Evolutionary conservation across 2,329 filamentous ascomycete species (phyloP).

Genomic region (Penicillium concentricum): DNA sequence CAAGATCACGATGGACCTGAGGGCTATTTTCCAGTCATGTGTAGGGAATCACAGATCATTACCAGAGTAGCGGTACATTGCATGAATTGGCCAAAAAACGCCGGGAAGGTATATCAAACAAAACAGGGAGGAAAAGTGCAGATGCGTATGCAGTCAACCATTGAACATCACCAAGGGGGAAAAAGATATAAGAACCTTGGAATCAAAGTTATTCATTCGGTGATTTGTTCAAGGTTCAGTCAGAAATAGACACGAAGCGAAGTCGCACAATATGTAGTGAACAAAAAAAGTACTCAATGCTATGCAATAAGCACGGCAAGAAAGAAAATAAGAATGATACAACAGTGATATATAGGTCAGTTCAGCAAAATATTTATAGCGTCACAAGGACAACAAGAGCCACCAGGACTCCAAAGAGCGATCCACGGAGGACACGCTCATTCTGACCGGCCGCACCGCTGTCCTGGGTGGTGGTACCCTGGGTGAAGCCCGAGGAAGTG

Average conservation of each 20-base stretch:
- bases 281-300: conserved; percentile 25
- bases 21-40: conserved; percentile 9
- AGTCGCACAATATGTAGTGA: conserved; percentile 3
- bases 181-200: conserved; percentile 1
- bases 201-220: conserved; percentile 15
- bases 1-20: not conserved
- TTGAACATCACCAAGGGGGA: not conserved
- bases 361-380: conserved; percentile 33
- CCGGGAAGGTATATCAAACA: conserved; percentile 1
- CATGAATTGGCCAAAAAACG: conserved; percentile 6
- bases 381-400: conserved; percentile 47
- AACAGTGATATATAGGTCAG: conserved; percentile 1
- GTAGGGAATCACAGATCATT: not conserved
- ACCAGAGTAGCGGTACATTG: not conserved
- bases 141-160: not conserved
- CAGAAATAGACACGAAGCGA: conserved; percentile 14
- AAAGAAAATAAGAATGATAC: conserved; percentile 9
- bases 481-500: conserved; percentile 31
- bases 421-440: conserved; percentile 45
- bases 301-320: conserved; percentile 13
- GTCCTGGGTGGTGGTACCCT: conserved; percentile 23
- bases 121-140: not conserved
- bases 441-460: conserved; percentile 35
- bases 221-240: conserved; percentile 16
- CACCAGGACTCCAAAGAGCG: conserved; percentile 49